These are phyloP conservation scores for Phytophthora citricola DNA, from an alignment of 352 stramenopile genomes.

Conservation along the genomic window DNA sequence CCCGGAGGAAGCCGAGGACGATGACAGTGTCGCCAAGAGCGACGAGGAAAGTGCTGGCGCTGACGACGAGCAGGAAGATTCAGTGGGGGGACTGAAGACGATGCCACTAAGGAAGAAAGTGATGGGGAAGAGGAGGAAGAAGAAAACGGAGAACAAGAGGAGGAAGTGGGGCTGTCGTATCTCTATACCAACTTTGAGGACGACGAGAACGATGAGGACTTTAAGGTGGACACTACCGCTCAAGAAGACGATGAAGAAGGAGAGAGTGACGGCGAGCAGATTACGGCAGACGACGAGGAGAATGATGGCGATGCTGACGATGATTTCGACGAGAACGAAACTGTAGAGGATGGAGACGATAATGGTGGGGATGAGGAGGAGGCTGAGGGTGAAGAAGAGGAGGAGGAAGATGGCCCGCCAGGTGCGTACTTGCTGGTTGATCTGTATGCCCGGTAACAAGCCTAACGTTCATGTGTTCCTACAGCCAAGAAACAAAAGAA, in stretches of 20 bases:
- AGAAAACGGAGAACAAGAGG: slow-evolving; percentile 33
- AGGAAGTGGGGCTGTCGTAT: slow-evolving; percentile 68
- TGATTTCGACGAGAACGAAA: slow-evolving; percentile 21
- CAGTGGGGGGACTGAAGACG: slow-evolving; percentile 41
- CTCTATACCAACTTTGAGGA: slow-evolving; percentile 75
- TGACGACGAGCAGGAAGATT: slow-evolving; percentile 50
- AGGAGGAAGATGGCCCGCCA: slow-evolving; percentile 51
- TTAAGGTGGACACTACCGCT: slow-evolving; percentile 31
- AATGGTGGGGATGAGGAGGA: slow-evolving; percentile 15
- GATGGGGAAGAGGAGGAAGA: slow-evolving; percentile 39
- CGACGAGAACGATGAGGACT: slow-evolving; percentile 53
- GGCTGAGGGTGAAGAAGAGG: slow-evolving; percentile 14
- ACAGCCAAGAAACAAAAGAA: slow-evolving; percentile 80
- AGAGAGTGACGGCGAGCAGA: slow-evolving; percentile 26
- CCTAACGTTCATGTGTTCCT: neutral
- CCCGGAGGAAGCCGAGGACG: slow-evolving; percentile 30
- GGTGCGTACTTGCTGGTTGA: slow-evolving; percentile 33
- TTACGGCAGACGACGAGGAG: slow-evolving; percentile 50
- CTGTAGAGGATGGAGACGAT: slow-evolving; percentile 7
- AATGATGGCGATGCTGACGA: slow-evolving; percentile 39
- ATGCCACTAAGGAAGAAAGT: slow-evolving; percentile 35
- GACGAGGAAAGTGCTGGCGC: slow-evolving; percentile 36
- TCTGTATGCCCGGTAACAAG: slow-evolving; percentile 7
- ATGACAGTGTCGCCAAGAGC: slow-evolving; percentile 27
- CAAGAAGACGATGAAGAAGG: slow-evolving; percentile 60